Conservation (phyloP, 176 grass and related monocot genomes). For the Zea mays region Zm-B73-REFERENCE-NAM-5.0 NC_050096.1:259411001-259411500, state of each 20-base stretch:
- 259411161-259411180: slow-evolving; percentile 2
- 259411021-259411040: background rate
- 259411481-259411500: background rate
- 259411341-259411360: too few species aligned
- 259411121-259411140: background rate
- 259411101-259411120: slow-evolving; percentile 12
- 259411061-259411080: background rate
- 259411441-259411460: background rate
- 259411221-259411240: too few species aligned
- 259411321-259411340: too few species aligned
- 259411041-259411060: slow-evolving; percentile 12
- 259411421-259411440: too few species aligned
- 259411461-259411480: slow-evolving; percentile 10
- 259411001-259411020: background rate
- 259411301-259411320: too few species aligned
- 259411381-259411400: too few species aligned
- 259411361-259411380: too few species aligned
- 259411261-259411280: too few species aligned
- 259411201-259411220: background rate
- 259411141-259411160: background rate
- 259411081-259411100: slow-evolving; percentile 15
- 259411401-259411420: too few species aligned
- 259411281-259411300: too few species aligned
- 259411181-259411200: background rate
- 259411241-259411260: too few species aligned